A percentile compares a stretch with the other conserved stretches of the same genome.
Conservation (phyloP, 164 flowering plant species). For the Malania oleifera region DNA sequence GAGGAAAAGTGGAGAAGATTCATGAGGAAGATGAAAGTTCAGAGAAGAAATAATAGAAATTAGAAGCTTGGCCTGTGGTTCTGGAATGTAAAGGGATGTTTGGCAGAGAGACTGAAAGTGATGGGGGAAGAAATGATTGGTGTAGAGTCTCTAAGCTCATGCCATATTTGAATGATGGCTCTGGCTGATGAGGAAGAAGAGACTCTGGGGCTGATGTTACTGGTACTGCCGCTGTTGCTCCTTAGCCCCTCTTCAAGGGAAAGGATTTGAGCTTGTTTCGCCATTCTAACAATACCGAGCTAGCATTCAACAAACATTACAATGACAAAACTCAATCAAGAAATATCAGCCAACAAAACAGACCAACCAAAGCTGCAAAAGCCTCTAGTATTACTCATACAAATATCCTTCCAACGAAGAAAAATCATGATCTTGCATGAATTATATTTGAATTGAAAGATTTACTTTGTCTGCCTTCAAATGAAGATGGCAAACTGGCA, state of each 20-base stretch:
- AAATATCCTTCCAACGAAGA: too few species aligned
- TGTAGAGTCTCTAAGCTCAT: constrained; percentile 63
- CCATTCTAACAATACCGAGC: constrained; percentile 17
- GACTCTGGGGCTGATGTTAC: constrained; percentile 12
- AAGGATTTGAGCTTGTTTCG: constrained; percentile 37
- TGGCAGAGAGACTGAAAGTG: constrained; percentile 57
- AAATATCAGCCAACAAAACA: too few species aligned
- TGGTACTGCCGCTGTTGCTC: constrained; percentile 24
- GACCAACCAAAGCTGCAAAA: too few species aligned
- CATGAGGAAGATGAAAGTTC: constrained; percentile 38
- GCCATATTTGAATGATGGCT: constrained; percentile 80
- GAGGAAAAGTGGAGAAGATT: constrained; percentile 53
- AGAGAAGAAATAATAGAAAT: constrained; percentile 54
- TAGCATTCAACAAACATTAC: too few species aligned
- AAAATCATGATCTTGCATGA: too few species aligned
- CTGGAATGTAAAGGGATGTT: constrained; percentile 67
- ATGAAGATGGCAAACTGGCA: too few species aligned
- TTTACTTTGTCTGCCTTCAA: too few species aligned
- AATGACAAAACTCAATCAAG: too few species aligned
- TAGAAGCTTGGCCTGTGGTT: constrained; percentile 86
- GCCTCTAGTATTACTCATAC: too few species aligned
- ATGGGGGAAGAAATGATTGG: constrained; percentile 31
- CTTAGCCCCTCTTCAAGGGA: constrained; percentile 80
- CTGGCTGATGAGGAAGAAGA: constrained; percentile 59
- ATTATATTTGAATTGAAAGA: too few species aligned